Conservation (phyloP, 1,284 basidiomycete genomes). For the Albatrellus sp. region DNA sequence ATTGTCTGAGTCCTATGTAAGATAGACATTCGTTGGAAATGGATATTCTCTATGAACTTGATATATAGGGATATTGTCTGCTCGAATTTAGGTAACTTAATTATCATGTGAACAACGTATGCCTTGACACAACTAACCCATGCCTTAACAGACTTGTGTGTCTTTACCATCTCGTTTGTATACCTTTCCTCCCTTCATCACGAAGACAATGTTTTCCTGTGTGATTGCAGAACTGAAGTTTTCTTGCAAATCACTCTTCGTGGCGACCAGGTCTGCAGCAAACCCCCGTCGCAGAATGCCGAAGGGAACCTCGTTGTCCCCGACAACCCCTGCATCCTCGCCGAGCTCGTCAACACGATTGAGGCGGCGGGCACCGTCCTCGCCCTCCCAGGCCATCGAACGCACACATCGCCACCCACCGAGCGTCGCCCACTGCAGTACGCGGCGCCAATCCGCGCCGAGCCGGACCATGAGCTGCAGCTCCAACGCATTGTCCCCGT, state of each 20-base stretch:
- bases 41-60: no score
- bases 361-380: conserved; percentile 21
- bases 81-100: background rate
- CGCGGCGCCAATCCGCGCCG: conserved; percentile 38
- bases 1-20: no score
- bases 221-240: conserved; percentile 37
- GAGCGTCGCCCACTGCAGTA: conserved; percentile 48
- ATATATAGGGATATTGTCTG: background rate
- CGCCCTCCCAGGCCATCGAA: conserved; percentile 36
- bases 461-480: conserved; percentile 46
- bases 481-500: conserved; percentile 50
- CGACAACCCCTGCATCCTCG: conserved; percentile 19
- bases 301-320: conserved; percentile 47
- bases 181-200: conserved; percentile 46
- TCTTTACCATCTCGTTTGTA: conserved; percentile 31
- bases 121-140: background rate
- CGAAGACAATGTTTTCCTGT: conserved; percentile 32
- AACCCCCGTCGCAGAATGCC: conserved; percentile 39
- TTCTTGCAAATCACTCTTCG: conserved; percentile 32
- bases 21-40: no score
- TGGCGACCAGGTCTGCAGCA: conserved; percentile 46
- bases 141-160: background rate
- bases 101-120: background rate
- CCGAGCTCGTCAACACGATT: conserved; percentile 18
- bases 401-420: conserved; percentile 48